Conservation (phyloP, 2,329 filamentous ascomycete genomes). For the Fusarium sp. region DNA sequence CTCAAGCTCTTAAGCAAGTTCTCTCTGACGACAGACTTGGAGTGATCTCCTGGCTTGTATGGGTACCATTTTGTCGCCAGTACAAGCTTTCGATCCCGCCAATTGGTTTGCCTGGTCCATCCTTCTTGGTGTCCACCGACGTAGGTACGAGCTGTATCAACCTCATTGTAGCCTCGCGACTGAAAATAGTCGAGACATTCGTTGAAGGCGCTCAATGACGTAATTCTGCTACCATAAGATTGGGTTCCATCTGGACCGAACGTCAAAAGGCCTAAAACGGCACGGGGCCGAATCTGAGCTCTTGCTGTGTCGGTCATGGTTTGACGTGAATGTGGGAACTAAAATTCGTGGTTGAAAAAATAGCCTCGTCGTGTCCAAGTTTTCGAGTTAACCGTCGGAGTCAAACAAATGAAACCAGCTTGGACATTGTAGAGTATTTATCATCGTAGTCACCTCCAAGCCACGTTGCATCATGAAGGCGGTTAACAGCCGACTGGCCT, state of each 20-base stretch:
- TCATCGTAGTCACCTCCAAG: background rate
- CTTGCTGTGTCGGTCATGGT: background rate
- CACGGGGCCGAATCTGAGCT: background rate
- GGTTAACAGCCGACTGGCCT: background rate
- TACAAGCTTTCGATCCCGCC: background rate
- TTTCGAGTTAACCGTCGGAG: background rate
- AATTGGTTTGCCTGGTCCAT: background rate
- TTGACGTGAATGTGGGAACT: background rate
- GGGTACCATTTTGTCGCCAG: background rate
- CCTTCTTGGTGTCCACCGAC: background rate
- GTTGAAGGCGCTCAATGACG: background rate
- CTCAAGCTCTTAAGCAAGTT: background rate
- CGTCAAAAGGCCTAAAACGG: background rate
- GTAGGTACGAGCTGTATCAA: background rate
- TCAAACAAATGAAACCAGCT: background rate
- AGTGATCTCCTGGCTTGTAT: background rate
- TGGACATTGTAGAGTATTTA: background rate
- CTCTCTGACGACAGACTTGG: background rate
- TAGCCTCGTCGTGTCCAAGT: background rate
- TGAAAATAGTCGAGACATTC: background rate
- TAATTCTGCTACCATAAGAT: background rate
- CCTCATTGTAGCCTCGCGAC: background rate
- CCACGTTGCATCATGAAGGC: background rate
- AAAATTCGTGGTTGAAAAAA: background rate
- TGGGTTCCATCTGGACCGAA: background rate